Base-by-base conservation (phyloP, 768 basidiomycete genomes). In the Saitozyma sp. region DNA sequence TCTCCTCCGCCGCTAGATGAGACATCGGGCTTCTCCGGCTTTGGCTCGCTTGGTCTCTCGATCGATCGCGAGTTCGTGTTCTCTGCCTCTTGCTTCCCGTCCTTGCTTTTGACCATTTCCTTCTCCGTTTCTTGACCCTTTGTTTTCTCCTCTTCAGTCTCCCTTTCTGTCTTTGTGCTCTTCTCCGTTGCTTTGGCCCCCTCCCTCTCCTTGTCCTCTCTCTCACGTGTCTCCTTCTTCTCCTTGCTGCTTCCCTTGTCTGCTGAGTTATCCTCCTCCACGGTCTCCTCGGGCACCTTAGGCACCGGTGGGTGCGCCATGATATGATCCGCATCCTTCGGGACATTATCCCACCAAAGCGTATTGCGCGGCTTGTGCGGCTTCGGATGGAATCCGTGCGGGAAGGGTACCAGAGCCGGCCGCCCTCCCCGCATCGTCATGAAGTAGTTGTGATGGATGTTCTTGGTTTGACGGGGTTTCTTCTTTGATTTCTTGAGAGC, bases 321-420 rank as follows among this genome's bases (percentile, higher is more conserved):
- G 45, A 76, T 64, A 56, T 74, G 71, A 52, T 69, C 63, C 8
- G 67, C 72, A 46, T 70, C 61, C 42, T 62, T 62, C 9, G 72
- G 74, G 0, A 76, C 59, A 49, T 76, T 76, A 45, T 74, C 63
- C 67, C 70, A 76, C 74, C 74, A 76, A 1, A 74, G 56, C 9
- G 62, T 71, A 49, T 70, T 51, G 39, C 70, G 61, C 5, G 70
- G 66, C 9, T 66, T n/a, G 37, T 65, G 48, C 5, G 72, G 72
- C 50, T 69, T 69, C 2, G 74, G 74, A 59, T 76, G 72, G 11
- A 66, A 58, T 5, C 74, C 74, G 58, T 73, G 72, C 10, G 74
- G 74, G 58, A 76, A 76, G 11, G 74, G 74, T 20, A 74, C 56
- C 3, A 76, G 54, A n/a, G 71, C 52, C 9, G 74, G 70, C 45